Evolutionary conservation across 2,329 filamentous ascomycete genomes (phyloP).

Genomic region (Verticillium isaacii): DNA sequence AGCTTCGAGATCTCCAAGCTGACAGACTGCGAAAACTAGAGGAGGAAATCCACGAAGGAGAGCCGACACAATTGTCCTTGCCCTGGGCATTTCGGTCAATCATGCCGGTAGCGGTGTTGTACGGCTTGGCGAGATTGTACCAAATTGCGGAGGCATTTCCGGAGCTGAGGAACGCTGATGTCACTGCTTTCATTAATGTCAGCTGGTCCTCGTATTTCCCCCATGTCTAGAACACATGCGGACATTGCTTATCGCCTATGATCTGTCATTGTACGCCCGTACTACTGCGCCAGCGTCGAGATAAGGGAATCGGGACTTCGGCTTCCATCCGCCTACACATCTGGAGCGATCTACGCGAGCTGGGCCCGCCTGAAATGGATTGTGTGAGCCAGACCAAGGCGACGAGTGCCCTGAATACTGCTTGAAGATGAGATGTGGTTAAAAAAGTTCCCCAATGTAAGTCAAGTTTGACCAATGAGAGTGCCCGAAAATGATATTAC

Average conservation of each 20-base stretch:
- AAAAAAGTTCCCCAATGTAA: background rate
- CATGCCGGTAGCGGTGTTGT: constrained; percentile 16
- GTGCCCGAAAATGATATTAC: background rate
- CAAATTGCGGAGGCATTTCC: constrained; percentile 25
- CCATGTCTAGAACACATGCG: constrained; percentile 8
- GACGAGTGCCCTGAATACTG: background rate
- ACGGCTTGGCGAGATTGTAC: constrained; percentile 21
- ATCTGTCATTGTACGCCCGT: background rate
- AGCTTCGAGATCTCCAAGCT: constrained; percentile 12
- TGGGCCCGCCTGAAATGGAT: background rate
- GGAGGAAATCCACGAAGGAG: background rate
- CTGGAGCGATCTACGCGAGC: background rate
- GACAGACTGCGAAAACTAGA: constrained; percentile 3
- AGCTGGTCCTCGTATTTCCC: constrained; percentile 20
- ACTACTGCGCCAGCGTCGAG: background rate
- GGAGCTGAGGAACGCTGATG: constrained; percentile 22
- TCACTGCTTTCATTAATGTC: constrained; percentile 22
- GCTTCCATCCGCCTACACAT: background rate
- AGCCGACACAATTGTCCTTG: constrained; percentile 17
- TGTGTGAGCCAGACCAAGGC: background rate
- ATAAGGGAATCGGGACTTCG: background rate
- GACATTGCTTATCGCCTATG: background rate
- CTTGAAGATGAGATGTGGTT: background rate
- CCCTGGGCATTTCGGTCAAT: constrained; percentile 23
- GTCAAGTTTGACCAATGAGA: background rate